These are phyloP conservation scores for Inonotus obliquus DNA, from an alignment of 1,284 basidiomycete species.

Conservation along the genomic window DNA sequence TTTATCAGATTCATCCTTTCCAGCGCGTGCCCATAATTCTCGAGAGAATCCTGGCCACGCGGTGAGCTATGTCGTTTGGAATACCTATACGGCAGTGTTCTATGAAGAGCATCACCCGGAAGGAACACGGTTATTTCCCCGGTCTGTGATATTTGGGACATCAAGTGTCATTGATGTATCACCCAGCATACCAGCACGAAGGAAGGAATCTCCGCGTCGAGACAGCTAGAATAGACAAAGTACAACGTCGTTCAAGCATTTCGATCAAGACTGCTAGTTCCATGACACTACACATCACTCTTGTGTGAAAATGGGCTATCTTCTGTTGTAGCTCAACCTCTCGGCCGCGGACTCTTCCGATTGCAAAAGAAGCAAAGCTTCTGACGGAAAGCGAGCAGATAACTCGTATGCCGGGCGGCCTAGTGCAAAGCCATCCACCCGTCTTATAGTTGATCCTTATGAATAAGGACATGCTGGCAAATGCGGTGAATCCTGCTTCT, in stretches of 20 bases:
- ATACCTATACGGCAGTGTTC: not conserved
- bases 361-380: not conserved
- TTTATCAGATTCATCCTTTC: not conserved
- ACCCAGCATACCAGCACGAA: not conserved
- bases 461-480: conserved; percentile 5
- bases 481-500: not conserved
- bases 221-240: conserved; percentile 2
- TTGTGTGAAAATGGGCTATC: not conserved
- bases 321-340: not conserved
- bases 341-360: not conserved
- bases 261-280: not conserved
- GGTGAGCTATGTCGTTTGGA: not conserved
- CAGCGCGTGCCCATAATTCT: not conserved
- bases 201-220: not conserved
- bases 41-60: not conserved
- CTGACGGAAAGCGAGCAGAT: conserved; percentile 5
- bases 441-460: not conserved
- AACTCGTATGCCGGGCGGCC: not conserved
- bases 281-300: not conserved
- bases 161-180: conserved; percentile 2
- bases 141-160: not conserved
- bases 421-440: not conserved
- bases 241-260: conserved; percentile 1
- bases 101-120: not conserved
- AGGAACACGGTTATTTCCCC: not conserved